These are phyloP conservation scores for Hevea brasiliensis DNA, from an alignment of 345 rosid species.

Conservation along the genomic window DNA sequence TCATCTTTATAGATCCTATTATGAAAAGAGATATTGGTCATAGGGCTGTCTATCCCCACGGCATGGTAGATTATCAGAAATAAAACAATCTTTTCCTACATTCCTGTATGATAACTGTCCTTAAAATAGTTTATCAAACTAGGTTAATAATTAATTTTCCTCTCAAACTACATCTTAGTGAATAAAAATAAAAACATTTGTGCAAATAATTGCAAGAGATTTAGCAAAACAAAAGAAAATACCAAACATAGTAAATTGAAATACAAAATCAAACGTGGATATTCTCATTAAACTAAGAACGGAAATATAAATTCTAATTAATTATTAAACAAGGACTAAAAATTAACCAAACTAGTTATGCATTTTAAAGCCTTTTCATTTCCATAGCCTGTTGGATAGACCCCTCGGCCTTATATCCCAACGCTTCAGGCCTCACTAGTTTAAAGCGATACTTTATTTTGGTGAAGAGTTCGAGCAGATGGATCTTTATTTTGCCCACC, in stretches of 20 bases:
- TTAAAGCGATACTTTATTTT: slow-evolving; percentile 1
- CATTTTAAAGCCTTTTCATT: neutral
- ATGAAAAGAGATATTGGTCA: neutral
- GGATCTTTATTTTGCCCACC: slow-evolving; percentile 18
- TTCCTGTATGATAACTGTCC: neutral
- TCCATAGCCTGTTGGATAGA: slow-evolving; percentile 9
- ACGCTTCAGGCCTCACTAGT: slow-evolving; percentile 1
- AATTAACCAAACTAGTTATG: neutral
- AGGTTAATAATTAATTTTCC: too few species aligned
- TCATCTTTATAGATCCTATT: neutral
- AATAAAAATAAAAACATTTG: neutral
- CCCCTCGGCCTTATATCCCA: slow-evolving; percentile 3
- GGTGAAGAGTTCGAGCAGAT: neutral
- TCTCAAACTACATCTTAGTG: too few species aligned
- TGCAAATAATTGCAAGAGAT: too few species aligned
- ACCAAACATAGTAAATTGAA: too few species aligned
- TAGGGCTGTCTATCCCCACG: slow-evolving; percentile 14
- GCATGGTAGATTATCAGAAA: neutral
- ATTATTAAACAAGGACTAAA: too few species aligned
- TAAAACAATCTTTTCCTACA: neutral
- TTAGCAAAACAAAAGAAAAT: too few species aligned
- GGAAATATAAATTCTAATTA: too few species aligned
- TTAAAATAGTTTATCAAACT: too few species aligned
- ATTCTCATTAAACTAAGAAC: too few species aligned
- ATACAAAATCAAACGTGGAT: too few species aligned